Conservation (phyloP, 164 flowering plant species). For the Buxus sempervirens region DNA sequence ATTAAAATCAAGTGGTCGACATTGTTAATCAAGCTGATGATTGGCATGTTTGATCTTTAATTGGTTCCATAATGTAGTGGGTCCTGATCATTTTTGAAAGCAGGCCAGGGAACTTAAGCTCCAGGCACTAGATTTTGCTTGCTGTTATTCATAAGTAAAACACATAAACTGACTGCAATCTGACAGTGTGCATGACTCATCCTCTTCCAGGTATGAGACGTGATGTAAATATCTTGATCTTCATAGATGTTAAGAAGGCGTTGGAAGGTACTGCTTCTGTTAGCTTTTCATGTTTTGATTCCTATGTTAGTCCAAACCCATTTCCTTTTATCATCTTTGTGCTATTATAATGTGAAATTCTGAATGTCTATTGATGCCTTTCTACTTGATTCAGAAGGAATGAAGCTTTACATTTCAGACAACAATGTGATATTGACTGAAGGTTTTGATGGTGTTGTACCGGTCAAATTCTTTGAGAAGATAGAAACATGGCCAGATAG, state of each 20-base stretch:
- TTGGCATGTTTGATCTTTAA: too few relatives aligned
- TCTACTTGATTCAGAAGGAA: constrained; percentile 51
- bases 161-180: not conserved
- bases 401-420: constrained; percentile 88
- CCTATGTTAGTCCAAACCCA: not conserved
- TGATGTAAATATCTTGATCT: constrained; percentile 67
- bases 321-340: not conserved
- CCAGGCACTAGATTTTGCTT: too few relatives aligned
- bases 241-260: constrained; percentile 75
- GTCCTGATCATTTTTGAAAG: too few relatives aligned
- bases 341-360: not conserved
- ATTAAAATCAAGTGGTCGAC: too few relatives aligned
- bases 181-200: not conserved
- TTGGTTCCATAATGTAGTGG: too few relatives aligned
- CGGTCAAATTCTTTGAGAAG: constrained; percentile 65
- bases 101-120: too few relatives aligned
- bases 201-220: constrained; percentile 69
- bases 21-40: too few relatives aligned
- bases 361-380: not conserved
- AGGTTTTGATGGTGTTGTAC: constrained; percentile 88
- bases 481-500: constrained; percentile 85
- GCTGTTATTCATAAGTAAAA: too few relatives aligned
- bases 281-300: not conserved
- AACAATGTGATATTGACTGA: constrained; percentile 88
- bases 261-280: constrained; percentile 51